Conservation (phyloP, 305 asterid species). For the Ajuga reptans region DNA sequence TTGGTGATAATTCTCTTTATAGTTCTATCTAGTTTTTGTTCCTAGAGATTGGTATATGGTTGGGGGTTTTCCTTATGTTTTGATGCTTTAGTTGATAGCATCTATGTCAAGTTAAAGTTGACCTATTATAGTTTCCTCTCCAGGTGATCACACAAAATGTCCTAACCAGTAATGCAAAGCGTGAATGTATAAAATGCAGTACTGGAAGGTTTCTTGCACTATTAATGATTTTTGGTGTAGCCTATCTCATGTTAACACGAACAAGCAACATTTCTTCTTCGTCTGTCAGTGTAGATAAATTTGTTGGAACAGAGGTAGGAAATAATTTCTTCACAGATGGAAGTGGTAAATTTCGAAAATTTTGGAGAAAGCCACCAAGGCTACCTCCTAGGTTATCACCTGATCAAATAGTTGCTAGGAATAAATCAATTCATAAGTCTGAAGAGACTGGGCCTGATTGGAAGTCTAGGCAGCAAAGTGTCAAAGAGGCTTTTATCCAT, state of each 20-base stretch:
- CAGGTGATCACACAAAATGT: conserved; percentile 67
- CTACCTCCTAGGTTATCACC: conserved; percentile 86
- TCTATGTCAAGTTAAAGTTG: conserved; percentile 6
- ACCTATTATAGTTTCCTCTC: conserved; percentile 18
- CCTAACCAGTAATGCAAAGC: conserved; percentile 39
- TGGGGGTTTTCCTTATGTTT: background rate
- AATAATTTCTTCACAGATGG: conserved; percentile 36
- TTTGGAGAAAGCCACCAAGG: conserved; percentile 79
- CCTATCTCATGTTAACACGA: conserved; percentile 55
- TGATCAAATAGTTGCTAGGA: conserved; percentile 57
- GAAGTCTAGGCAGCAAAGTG: conserved; percentile 60
- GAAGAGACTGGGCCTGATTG: conserved; percentile 42
- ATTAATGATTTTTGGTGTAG: conserved; percentile 61
- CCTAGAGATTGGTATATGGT: background rate
- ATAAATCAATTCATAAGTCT: conserved; percentile 32
- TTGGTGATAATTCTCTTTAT: background rate
- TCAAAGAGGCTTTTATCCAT: conserved; percentile 76
- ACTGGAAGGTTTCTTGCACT: conserved; percentile 77
- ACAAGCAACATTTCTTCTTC: conserved; percentile 33
- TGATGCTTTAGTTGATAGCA: background rate
- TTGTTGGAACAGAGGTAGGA: conserved; percentile 41
- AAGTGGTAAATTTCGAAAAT: conserved; percentile 43
- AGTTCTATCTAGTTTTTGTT: background rate
- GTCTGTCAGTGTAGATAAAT: conserved; percentile 30
- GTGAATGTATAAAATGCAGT: conserved; percentile 56